Conservation (phyloP, 2,329 filamentous ascomycete genomes). For the Penicillium sp. region DNA sequence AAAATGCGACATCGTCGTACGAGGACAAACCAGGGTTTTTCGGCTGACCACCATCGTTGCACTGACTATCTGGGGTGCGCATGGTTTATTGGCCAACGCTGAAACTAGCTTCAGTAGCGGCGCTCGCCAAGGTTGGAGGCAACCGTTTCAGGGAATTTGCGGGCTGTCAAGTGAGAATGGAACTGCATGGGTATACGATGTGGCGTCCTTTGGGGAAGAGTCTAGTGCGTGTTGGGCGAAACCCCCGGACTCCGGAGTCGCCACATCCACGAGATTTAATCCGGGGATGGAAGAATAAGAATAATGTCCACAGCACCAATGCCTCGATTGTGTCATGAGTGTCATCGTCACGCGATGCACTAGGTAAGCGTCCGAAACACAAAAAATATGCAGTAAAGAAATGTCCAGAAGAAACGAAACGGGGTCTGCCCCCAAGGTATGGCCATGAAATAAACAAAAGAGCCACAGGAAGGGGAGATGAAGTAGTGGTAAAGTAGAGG, state of each 20-base stretch:
- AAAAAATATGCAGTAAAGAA: slow-evolving; percentile 12
- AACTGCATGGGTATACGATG: neutral
- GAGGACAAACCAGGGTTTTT: neutral
- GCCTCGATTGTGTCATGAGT: slow-evolving; percentile 16
- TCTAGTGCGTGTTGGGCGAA: neutral
- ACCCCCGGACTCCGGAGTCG: neutral
- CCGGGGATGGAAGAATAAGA: neutral
- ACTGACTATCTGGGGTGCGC: slow-evolving; percentile 4
- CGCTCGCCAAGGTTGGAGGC: slow-evolving; percentile 11
- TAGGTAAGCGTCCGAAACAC: slow-evolving; percentile 5
- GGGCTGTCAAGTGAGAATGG: neutral
- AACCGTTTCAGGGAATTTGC: neutral
- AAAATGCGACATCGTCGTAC: neutral
- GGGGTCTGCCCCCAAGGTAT: slow-evolving; percentile 8
- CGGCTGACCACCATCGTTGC: slow-evolving; percentile 9
- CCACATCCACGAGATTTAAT: neutral
- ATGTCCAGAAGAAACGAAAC: slow-evolving; percentile 7
- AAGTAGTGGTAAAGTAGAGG: slow-evolving; percentile 16
- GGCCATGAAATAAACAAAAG: slow-evolving; percentile 15
- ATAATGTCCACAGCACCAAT: slow-evolving; percentile 2
- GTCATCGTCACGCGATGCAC: slow-evolving; percentile 5
- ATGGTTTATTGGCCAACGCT: slow-evolving; percentile 5
- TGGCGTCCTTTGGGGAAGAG: neutral
- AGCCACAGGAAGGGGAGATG: slow-evolving; percentile 7
- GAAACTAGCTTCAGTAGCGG: slow-evolving; percentile 10